Percentiles rank a stretch among this genome's conserved stretches.
Conservation (phyloP, 495 filamentous ascomycete species). For the Bathelium albidoporum region DNA sequence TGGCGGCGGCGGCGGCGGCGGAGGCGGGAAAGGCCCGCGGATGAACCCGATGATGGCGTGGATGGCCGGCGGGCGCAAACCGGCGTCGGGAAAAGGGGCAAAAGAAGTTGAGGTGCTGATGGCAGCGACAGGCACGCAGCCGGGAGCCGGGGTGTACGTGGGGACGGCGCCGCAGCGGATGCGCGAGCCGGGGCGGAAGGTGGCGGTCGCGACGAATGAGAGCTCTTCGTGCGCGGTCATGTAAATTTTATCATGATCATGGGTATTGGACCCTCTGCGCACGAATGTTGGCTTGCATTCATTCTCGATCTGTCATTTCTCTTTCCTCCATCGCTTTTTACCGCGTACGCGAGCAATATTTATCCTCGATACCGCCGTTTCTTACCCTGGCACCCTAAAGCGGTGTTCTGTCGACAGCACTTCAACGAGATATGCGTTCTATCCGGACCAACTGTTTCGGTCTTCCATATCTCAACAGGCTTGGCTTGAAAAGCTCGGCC, state of each 20-base stretch:
- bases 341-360: too few species aligned
- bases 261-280: not conserved
- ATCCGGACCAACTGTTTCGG: not conserved
- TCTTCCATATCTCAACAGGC: not conserved
- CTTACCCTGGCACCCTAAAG: not conserved
- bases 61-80: not conserved
- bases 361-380: not conserved
- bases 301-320: not conserved
- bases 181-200: not conserved
- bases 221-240: not conserved
- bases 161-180: not conserved
- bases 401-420: not conserved
- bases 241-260: not conserved
- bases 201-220: not conserved
- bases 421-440: slow-evolving; percentile 1
- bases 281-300: not conserved
- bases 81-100: slow-evolving; percentile 2
- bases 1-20: too few species aligned
- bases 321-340: not conserved
- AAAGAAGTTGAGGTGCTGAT: slow-evolving; percentile 1
- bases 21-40: not conserved
- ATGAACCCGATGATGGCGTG: not conserved
- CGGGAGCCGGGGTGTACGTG: not conserved
- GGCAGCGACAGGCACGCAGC: not conserved
- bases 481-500: not conserved